A percentile compares a stretch with the other conserved stretches of the same genome.
Evolutionary conservation across 2,329 filamentous ascomycete genomes (phyloP).

Genomic region (Tolypocladium ovalisporum): DNA sequence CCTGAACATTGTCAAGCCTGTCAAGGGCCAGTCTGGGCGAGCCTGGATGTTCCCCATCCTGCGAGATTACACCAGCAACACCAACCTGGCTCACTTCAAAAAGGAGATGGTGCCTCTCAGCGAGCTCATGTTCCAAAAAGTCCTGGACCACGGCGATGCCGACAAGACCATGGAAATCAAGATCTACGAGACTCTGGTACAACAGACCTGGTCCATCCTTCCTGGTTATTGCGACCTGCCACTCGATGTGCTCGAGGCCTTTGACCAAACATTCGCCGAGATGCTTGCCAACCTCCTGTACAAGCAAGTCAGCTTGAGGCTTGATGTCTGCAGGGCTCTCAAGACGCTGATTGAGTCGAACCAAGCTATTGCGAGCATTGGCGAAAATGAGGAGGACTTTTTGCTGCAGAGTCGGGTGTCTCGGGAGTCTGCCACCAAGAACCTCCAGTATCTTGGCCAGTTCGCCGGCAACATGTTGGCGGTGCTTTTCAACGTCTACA

Average conservation of each 20-base stretch:
- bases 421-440: conserved; percentile 63
- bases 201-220: conserved; percentile 88
- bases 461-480: conserved; percentile 86
- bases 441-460: conserved; percentile 66
- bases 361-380: conserved; percentile 63
- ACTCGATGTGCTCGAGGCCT: conserved; percentile 62
- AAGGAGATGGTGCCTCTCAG: conserved; percentile 81
- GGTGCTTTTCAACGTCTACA: conserved; percentile 98
- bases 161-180: conserved; percentile 95
- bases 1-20: conserved; percentile 71
- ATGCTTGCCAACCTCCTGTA: conserved; percentile 86
- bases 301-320: conserved; percentile 75
- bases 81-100: conserved; percentile 75
- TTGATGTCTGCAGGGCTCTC: conserved; percentile 77
- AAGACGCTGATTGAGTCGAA: conserved; percentile 88
- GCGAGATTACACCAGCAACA: conserved; percentile 82
- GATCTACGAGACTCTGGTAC: conserved; percentile 92
- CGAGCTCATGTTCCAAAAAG: conserved; percentile 77
- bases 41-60: conserved; percentile 93
- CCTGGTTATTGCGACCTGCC: conserved; percentile 94
- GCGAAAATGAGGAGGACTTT: conserved; percentile 58
- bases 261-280: conserved; percentile 84
- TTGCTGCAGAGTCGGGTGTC: conserved; percentile 69
- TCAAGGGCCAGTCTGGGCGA: conserved; percentile 67
- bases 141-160: conserved; percentile 68